Conservation (phyloP, 345 rosid species). For the Pistacia integerrima region DNA sequence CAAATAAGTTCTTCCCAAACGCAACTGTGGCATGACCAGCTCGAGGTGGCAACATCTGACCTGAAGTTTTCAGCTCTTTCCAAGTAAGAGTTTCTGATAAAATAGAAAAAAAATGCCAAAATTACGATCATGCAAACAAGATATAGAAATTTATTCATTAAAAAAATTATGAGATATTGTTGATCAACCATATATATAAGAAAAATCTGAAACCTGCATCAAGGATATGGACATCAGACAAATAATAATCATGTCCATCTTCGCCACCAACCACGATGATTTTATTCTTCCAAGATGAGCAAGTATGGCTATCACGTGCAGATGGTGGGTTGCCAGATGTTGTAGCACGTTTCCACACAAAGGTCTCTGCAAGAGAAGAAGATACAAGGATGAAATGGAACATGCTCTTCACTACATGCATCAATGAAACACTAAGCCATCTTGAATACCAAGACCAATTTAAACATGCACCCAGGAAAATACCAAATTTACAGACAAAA, state of each 20-base stretch:
- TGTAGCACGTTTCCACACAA: slow-evolving; percentile 80
- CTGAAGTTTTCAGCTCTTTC: slow-evolving; percentile 80
- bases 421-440: not conserved
- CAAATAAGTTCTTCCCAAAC: slow-evolving; percentile 82
- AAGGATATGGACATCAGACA: slow-evolving; percentile 93
- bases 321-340: slow-evolving; percentile 88
- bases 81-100: slow-evolving; percentile 77
- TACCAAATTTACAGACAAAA: not conserved
- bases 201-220: slow-evolving; percentile 67
- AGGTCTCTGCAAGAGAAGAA: slow-evolving; percentile 65
- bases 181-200: not conserved
- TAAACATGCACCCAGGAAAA: not conserved
- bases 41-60: slow-evolving; percentile 85
- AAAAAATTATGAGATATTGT: not conserved
- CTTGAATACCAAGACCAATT: not conserved
- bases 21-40: slow-evolving; percentile 94
- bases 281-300: slow-evolving; percentile 93
- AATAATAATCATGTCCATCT: slow-evolving; percentile 89
- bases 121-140: slow-evolving; percentile 15
- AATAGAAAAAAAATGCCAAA: slow-evolving; percentile 13
- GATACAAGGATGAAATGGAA: slow-evolving; percentile 7
- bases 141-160: slow-evolving; percentile 1
- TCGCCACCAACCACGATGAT: slow-evolving; percentile 93
- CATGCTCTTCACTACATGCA: not conserved
- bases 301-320: slow-evolving; percentile 92